Conservation (phyloP, 2,329 filamentous ascomycete species). For the Dactylellina cionopaga region DNA sequence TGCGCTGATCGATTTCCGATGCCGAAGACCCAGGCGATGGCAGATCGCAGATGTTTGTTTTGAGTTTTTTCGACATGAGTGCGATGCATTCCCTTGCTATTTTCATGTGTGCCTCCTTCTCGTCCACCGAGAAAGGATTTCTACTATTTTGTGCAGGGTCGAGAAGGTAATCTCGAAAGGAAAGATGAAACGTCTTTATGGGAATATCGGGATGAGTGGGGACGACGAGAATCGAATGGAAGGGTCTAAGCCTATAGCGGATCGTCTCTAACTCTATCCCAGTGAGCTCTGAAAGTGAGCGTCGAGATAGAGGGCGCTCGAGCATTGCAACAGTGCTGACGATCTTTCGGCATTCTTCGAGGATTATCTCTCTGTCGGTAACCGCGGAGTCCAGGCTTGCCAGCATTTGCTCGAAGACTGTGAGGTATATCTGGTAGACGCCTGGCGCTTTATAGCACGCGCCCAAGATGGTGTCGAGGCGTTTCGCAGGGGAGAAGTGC, state of each 20-base stretch:
- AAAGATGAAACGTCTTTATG: not conserved
- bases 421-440: conserved; percentile 1
- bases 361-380: not conserved
- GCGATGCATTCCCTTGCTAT: not conserved
- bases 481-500: not conserved
- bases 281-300: not conserved
- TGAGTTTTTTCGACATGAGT: not conserved
- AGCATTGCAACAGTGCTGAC: conserved; percentile 10
- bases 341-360: not conserved
- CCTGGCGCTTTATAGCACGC: not conserved
- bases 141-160: not conserved
- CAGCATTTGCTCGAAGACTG: not conserved
- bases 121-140: not conserved
- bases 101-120: not conserved
- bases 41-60: not conserved
- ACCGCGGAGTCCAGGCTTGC: not conserved
- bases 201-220: not conserved
- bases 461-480: not conserved
- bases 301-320: not conserved
- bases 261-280: not conserved
- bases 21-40: not conserved
- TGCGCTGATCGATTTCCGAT: not conserved
- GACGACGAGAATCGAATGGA: not conserved
- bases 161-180: not conserved
- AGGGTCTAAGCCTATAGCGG: not conserved